phyloP scores from a whole-genome alignment of 2,329 filamentous ascomycete genomes.

The Atkinsonella texensis region DNA sequence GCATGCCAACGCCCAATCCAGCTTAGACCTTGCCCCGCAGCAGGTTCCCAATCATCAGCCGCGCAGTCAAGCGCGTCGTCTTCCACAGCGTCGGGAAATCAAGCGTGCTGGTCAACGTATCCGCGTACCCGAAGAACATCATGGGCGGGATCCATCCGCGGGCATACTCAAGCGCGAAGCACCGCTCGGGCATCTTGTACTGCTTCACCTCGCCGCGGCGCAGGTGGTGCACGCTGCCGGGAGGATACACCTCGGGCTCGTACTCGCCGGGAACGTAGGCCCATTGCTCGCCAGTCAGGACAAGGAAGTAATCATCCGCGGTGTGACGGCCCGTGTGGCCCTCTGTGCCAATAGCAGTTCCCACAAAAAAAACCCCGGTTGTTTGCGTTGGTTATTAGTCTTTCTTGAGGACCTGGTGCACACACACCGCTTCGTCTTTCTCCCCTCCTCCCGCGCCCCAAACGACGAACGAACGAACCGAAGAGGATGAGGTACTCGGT shows the following conservation, averaged over 20 bases:
- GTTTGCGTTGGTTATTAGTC: neutral
- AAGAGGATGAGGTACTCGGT: constrained; percentile 90
- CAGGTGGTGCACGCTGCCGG: constrained; percentile 61
- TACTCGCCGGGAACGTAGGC: constrained; percentile 61
- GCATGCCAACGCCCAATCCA: neutral
- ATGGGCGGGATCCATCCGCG: constrained; percentile 87
- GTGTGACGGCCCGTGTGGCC: constrained; percentile 83
- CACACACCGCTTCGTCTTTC: too few species aligned
- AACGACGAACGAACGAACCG: too few species aligned
- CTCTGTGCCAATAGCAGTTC: constrained; percentile 72
- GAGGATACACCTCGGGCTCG: constrained; percentile 56
- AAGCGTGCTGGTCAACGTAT: constrained; percentile 67
- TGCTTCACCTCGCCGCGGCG: constrained; percentile 62
- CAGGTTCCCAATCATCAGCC: constrained; percentile 67
- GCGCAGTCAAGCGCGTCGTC: constrained; percentile 61
- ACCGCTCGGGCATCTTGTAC: constrained; percentile 66
- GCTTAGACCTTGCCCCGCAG: constrained; percentile 55
- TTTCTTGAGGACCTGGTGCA: neutral
- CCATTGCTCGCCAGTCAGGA: constrained; percentile 65
- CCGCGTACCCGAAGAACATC: constrained; percentile 81
- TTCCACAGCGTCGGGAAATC: constrained; percentile 78
- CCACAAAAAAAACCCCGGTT: constrained; percentile 7
- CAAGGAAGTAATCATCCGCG: constrained; percentile 91
- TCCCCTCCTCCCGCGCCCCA: too few species aligned
- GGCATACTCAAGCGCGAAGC: constrained; percentile 76